Percentiles rank a stretch among this genome's conserved stretches.
Evolutionary conservation across 164 flowering plant species (phyloP).

Genomic region (Taxillus chinensis): DNA sequence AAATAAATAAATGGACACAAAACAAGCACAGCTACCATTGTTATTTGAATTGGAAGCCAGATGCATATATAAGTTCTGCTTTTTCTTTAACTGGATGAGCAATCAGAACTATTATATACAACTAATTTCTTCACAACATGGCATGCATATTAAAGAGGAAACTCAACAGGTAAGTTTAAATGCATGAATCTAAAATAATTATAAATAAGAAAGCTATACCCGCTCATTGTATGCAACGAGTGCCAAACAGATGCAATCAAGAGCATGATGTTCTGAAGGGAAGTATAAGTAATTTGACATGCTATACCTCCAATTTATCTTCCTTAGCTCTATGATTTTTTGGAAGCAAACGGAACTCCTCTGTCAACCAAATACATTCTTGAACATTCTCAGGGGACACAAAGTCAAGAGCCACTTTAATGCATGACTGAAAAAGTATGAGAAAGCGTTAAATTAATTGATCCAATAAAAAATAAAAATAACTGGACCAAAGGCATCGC

Average conservation of each 20-base stretch:
- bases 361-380: conserved; percentile 42
- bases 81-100: neutral
- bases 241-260: neutral
- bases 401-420: conserved; percentile 52
- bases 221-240: neutral
- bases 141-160: neutral
- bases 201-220: too few species aligned
- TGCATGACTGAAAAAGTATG: conserved; percentile 34
- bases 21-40: too few species aligned
- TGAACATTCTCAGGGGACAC: conserved; percentile 48
- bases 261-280: neutral
- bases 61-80: too few species aligned
- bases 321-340: conserved; percentile 39
- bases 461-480: neutral
- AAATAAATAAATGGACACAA: too few species aligned
- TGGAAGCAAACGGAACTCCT: conserved; percentile 46
- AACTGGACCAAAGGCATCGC: neutral
- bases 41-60: too few species aligned
- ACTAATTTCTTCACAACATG: neutral
- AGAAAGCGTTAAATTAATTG: neutral
- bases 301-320: conserved; percentile 43
- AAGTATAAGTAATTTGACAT: neutral
- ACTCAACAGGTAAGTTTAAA: neutral
- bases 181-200: neutral
- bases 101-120: neutral